Conservation (phyloP, 345 rosid species). For the Kandelia obovata region DNA sequence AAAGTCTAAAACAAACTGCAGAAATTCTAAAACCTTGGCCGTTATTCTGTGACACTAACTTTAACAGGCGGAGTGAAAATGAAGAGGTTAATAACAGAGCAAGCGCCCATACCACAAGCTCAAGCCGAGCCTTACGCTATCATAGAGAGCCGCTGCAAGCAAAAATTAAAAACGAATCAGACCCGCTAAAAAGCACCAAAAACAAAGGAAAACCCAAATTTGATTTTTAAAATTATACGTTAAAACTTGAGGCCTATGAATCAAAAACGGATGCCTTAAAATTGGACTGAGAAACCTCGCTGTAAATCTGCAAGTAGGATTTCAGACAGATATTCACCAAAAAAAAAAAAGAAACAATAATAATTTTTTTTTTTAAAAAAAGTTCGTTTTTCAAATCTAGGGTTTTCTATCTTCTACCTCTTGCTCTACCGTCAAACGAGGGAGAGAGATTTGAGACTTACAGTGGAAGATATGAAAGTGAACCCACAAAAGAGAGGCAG, state of each 20-base stretch:
- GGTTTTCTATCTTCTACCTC: not conserved
- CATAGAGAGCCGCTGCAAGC: conserved; percentile 26
- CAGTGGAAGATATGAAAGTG: conserved; percentile 26
- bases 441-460: conserved; percentile 41
- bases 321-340: not conserved
- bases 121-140: conserved; percentile 19
- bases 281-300: no score
- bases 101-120: conserved; percentile 39
- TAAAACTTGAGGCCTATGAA: no score
- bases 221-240: no score
- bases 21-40: conserved; percentile 19
- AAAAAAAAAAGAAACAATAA: not conserved
- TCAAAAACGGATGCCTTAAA: no score
- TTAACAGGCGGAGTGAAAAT: conserved; percentile 3
- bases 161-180: conserved; percentile 15
- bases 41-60: conserved; percentile 15
- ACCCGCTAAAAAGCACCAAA: not conserved
- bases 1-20: conserved; percentile 3
- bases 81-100: conserved; percentile 16
- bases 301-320: not conserved
- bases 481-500: conserved; percentile 24
- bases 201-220: not conserved
- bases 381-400: conserved; percentile 1
- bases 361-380: not conserved
- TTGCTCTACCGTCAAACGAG: not conserved